A percentile compares a stretch with the other conserved stretches of the same genome.
These are phyloP conservation scores for Citrullus amarus DNA, from an alignment of 306 rosid species.

Conservation along the genomic window DNA sequence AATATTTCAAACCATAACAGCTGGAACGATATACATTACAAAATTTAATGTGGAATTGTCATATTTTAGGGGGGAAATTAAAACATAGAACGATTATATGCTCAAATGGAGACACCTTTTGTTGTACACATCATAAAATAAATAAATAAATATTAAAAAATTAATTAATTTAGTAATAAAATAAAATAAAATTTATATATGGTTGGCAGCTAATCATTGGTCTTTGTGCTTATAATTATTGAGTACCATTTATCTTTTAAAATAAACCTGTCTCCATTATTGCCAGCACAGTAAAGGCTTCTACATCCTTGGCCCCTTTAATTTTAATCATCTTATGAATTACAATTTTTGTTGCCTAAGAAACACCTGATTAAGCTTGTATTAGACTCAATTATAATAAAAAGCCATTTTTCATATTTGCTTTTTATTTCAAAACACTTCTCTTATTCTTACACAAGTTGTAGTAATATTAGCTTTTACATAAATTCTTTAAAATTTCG, in stretches of 20 bases:
- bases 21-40: background rate
- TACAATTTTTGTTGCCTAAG: background rate
- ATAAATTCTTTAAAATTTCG: too few species aligned
- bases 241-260: background rate
- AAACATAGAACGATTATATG: background rate
- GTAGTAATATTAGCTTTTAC: too few species aligned
- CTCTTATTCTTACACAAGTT: too few species aligned
- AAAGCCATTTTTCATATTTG: too few species aligned
- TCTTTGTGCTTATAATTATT: conserved; percentile 3
- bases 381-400: too few species aligned
- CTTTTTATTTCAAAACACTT: too few species aligned
- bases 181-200: background rate
- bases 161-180: background rate
- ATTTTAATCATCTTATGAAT: background rate
- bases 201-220: conserved; percentile 1
- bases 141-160: background rate
- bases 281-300: conserved; percentile 2
- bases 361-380: background rate
- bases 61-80: background rate
- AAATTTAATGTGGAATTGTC: background rate
- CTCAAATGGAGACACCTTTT: background rate
- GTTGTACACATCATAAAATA: background rate
- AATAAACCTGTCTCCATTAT: conserved; percentile 6
- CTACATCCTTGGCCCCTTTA: background rate
- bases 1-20: background rate